Evolutionary conservation across 2,329 filamentous ascomycete genomes (phyloP), one percentile per base, ranked within the genome.

Genomic region (Penicillium sp.): DNA sequence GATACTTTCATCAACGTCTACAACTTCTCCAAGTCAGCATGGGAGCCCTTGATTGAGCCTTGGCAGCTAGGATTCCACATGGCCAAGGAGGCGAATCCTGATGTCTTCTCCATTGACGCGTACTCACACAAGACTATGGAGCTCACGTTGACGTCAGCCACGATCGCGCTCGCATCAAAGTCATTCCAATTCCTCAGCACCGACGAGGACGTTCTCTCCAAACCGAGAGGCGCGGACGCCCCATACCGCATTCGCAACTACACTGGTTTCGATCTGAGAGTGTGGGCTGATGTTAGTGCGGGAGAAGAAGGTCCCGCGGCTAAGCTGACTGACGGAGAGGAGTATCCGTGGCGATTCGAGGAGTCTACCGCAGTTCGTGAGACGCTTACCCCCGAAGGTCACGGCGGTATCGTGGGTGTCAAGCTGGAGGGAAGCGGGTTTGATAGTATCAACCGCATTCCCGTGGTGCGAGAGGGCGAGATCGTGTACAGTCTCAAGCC

Each of bases 1-100:
- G 92, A 97, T 63, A 92, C 94, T 64, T 96, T 96, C 75, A 86
- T 96, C 68, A 99, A 98, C 70, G 89, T 99, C 28, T 99, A 96
- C 82, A 99, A 99, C 76, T 99, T 99, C 78, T 95, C 95, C 14
- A 99, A 99, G 75, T 99, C 95, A 0, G 92, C 92, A 3, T 99
- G 95, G 95, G 95, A 99, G 75, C 95, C 95, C 3, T 79, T 99
- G 37, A 87, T 99, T 28, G 95, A 99, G 74, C 96, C 96, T 7
- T 99, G 95, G 95, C 88, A 94, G 66, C 83, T 98, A n/a, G 92
- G 92, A 2, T 87, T 99, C 66, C 91, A 96, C 63, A 86, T 98
- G 73, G 88, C 90, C 0, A 93, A 89, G 68, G 88, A 95, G 59
- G 83, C 87, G 28, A 84, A 86, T 43, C 90, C 89, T 0, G 90